Evolutionary conservation across 371 early-diverging fungal genomes (phyloP).

Genomic region (Apophysomyces ossiformis): DNA sequence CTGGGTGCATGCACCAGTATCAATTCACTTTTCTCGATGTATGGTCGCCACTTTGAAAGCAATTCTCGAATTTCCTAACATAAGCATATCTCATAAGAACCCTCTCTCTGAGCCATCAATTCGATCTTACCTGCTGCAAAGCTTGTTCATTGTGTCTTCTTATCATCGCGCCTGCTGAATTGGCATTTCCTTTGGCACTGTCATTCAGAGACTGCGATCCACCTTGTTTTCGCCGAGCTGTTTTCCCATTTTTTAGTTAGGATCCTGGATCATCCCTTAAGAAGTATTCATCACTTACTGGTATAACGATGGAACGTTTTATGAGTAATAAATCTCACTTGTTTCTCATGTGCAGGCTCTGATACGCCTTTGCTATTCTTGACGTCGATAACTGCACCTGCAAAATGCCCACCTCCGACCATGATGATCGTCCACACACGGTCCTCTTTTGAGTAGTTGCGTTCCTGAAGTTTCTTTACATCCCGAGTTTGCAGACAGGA

Average conservation of each 20-base stretch:
- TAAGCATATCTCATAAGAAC: neutral
- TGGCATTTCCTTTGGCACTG: slow-evolving; percentile 80
- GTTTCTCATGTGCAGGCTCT: slow-evolving; percentile 26
- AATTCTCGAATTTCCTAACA: slow-evolving; percentile 72
- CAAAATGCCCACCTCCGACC: slow-evolving; percentile 91
- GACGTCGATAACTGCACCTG: slow-evolving; percentile 84
- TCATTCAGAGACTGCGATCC: slow-evolving; percentile 88
- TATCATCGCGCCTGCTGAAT: slow-evolving; percentile 90
- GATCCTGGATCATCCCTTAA: neutral
- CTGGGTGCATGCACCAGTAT: slow-evolving; percentile 77
- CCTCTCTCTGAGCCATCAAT: neutral
- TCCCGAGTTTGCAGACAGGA: slow-evolving; percentile 8
- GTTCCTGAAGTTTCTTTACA: slow-evolving; percentile 19
- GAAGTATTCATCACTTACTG: slow-evolving; percentile 40
- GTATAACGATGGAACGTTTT: slow-evolving; percentile 96
- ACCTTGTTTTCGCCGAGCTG: slow-evolving; percentile 93
- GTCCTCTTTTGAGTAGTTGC: slow-evolving; percentile 22
- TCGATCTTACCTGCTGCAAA: slow-evolving; percentile 52
- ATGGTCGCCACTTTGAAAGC: slow-evolving; percentile 68
- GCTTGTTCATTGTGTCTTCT: slow-evolving; percentile 88
- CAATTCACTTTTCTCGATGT: slow-evolving; percentile 56
- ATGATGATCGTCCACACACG: slow-evolving; percentile 83
- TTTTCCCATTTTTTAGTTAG: neutral
- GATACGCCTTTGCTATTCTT: slow-evolving; percentile 45
- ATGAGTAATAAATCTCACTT: slow-evolving; percentile 62